Conservation (phyloP, 1,284 basidiomycete species). For the Termitomyces sp. region DNA sequence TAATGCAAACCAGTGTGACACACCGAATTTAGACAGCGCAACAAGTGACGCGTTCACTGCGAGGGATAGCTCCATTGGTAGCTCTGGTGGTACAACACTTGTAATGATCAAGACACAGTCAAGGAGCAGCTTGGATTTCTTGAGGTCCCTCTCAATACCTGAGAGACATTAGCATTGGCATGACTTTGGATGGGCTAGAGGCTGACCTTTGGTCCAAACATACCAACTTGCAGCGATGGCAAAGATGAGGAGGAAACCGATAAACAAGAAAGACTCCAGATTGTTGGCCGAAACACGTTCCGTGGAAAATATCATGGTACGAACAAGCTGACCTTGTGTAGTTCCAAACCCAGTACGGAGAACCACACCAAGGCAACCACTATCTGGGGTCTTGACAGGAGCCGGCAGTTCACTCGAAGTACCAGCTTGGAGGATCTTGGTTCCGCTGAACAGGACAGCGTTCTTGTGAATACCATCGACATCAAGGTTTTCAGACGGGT, state of each 20-base stretch:
- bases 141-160: constrained; percentile 84
- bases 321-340: constrained; percentile 89
- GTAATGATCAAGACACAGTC: constrained; percentile 95
- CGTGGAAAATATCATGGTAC: constrained; percentile 97
- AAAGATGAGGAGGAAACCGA: constrained; percentile 93
- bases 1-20: constrained; percentile 14
- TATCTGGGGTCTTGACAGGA: constrained; percentile 72
- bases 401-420: constrained; percentile 43
- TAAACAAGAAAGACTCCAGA: constrained; percentile 90
- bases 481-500: constrained; percentile 70
- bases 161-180: not conserved
- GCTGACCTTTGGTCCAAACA: constrained; percentile 87
- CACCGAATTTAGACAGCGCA: constrained; percentile 88
- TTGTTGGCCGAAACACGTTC: constrained; percentile 95
- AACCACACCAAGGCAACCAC: constrained; percentile 86
- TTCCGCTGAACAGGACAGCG: constrained; percentile 88
- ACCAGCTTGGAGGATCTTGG: constrained; percentile 86
- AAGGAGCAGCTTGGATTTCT: constrained; percentile 88
- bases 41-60: constrained; percentile 94
- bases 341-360: constrained; percentile 96
- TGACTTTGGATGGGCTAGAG: not conserved
- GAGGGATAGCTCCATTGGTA: constrained; percentile 93
- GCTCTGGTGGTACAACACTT: constrained; percentile 90
- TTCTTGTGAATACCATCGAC: constrained; percentile 85
- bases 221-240: constrained; percentile 95